phyloP scores from a whole-genome alignment of 2,329 filamentous ascomycete species.

The Akanthomyces muscarius region DNA sequence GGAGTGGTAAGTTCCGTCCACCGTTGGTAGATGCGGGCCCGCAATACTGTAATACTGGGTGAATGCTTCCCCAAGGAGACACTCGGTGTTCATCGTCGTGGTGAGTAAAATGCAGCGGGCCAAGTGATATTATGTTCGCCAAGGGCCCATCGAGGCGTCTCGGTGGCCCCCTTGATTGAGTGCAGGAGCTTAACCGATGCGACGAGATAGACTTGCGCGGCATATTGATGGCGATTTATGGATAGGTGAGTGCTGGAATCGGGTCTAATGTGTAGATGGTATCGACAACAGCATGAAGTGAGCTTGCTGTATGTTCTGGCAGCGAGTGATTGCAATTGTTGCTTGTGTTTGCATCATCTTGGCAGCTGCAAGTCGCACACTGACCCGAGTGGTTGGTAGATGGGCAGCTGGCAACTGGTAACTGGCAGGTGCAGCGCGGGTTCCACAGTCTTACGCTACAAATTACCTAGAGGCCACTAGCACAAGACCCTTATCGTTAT shows the following conservation, averaged over 20 bases:
- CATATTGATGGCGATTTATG: not conserved
- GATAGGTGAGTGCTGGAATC: not conserved
- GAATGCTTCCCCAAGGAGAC: slow-evolving; percentile 9
- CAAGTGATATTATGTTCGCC: slow-evolving; percentile 11
- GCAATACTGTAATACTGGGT: not conserved
- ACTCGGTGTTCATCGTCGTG: slow-evolving; percentile 8
- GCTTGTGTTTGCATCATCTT: not conserved
- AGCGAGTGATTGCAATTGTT: not conserved
- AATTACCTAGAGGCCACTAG: not conserved
- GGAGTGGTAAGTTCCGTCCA: slow-evolving; percentile 10
- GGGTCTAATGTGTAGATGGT: not conserved
- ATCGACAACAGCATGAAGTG: not conserved
- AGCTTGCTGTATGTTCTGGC: not conserved
- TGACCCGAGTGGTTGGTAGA: too few species aligned
- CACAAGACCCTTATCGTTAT: slow-evolving; percentile 11
- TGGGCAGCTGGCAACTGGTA: too few species aligned
- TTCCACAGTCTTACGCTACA: not conserved
- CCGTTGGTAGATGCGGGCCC: not conserved
- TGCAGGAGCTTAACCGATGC: not conserved
- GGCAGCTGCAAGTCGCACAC: not conserved
- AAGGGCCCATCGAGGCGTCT: slow-evolving; percentile 5
- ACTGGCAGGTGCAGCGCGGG: too few species aligned
- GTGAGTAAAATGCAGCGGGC: slow-evolving; percentile 8
- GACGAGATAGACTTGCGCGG: not conserved
- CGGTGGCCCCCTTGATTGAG: not conserved